Evolutionary conservation across 1,284 basidiomycete species (phyloP).

Genomic region (Moesziomyces parantarcticus): DNA sequence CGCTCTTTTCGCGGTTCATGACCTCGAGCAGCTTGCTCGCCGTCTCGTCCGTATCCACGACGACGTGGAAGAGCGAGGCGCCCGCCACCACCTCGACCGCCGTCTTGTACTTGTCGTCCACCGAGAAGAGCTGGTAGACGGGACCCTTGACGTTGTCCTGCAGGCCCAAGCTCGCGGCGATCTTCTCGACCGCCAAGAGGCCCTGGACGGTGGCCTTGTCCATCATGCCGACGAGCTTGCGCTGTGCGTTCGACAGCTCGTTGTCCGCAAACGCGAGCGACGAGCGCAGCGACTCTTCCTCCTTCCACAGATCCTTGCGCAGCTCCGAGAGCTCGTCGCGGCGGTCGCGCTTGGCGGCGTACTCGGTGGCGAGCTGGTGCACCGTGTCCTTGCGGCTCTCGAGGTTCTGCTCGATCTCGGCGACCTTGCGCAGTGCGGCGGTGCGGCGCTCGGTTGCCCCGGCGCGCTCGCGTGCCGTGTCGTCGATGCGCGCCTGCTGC

Average conservation of each 20-base stretch:
- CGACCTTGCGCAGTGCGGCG: slow-evolving; percentile 74
- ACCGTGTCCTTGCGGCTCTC: slow-evolving; percentile 71
- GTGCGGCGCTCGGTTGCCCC: slow-evolving; percentile 30
- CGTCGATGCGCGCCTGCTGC: slow-evolving; percentile 44
- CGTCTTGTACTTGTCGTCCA: slow-evolving; percentile 90
- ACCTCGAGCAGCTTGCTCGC: slow-evolving; percentile 86
- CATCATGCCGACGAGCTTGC: slow-evolving; percentile 88
- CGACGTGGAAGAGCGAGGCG: slow-evolving; percentile 94
- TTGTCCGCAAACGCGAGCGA: slow-evolving; percentile 79
- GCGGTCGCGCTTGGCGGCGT: slow-evolving; percentile 58
- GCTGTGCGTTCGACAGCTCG: slow-evolving; percentile 84
- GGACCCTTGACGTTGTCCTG: slow-evolving; percentile 84
- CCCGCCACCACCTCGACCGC: slow-evolving; percentile 95
- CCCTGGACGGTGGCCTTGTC: slow-evolving; percentile 87
- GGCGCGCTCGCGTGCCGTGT: slow-evolving; percentile 37
- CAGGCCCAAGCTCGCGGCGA: slow-evolving; percentile 79
- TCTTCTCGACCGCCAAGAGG: slow-evolving; percentile 82
- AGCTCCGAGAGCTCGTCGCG: slow-evolving; percentile 66
- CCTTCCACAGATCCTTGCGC: slow-evolving; percentile 75
- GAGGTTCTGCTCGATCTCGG: slow-evolving; percentile 75
- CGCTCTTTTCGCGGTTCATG: slow-evolving; percentile 90
- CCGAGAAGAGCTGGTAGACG: slow-evolving; percentile 90
- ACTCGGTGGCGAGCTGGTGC: slow-evolving; percentile 41
- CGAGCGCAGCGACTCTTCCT: slow-evolving; percentile 79
- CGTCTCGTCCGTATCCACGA: slow-evolving; percentile 94